A percentile compares a stretch with the other conserved stretches of the same genome.
phyloP scores from a whole-genome alignment of 768 basidiomycete genomes.

The Lactarius sp. region DNA sequence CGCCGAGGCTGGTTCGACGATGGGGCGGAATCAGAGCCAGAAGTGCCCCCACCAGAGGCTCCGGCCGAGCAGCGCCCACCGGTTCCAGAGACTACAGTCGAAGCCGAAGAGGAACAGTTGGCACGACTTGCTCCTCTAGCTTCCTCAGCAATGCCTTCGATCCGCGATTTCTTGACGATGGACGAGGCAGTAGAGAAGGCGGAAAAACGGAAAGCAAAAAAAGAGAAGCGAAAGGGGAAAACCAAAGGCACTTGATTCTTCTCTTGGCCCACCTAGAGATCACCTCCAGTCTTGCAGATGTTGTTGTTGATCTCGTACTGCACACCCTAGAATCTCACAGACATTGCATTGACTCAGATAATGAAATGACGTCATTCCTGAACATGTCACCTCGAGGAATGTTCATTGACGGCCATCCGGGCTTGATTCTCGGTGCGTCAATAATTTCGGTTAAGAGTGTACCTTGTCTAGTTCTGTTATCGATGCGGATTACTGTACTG shows the following conservation, averaged over 20 bases:
- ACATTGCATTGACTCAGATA: too few relatives aligned
- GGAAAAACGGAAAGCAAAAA: conserved; percentile 66
- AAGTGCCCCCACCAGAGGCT: conserved; percentile 1
- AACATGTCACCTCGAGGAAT: too few relatives aligned
- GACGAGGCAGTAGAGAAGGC: conserved; percentile 61
- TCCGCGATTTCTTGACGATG: conserved; percentile 75
- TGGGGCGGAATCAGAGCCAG: background rate
- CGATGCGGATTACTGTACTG: too few relatives aligned
- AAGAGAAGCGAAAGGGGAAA: conserved; percentile 64
- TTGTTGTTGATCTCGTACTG: too few relatives aligned
- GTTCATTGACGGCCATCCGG: too few relatives aligned
- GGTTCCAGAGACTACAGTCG: conserved; percentile 40
- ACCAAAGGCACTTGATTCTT: conserved; percentile 32
- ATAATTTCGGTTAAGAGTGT: too few relatives aligned
- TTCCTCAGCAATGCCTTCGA: conserved; percentile 78
- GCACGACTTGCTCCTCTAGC: conserved; percentile 67
- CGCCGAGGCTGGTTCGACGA: conserved; percentile 21
- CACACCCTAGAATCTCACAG: too few relatives aligned
- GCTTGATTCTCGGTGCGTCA: too few relatives aligned
- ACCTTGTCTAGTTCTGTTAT: too few relatives aligned
- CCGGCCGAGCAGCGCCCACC: conserved; percentile 17
- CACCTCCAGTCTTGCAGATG: background rate
- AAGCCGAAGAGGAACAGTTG: conserved; percentile 41
- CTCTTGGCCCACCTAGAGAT: too few relatives aligned
- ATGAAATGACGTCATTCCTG: too few relatives aligned